Evolutionary conservation across 257 asterid species (phyloP), one percentile per base, ranked within the genome.

Genomic region (Coffea canephora): DNA sequence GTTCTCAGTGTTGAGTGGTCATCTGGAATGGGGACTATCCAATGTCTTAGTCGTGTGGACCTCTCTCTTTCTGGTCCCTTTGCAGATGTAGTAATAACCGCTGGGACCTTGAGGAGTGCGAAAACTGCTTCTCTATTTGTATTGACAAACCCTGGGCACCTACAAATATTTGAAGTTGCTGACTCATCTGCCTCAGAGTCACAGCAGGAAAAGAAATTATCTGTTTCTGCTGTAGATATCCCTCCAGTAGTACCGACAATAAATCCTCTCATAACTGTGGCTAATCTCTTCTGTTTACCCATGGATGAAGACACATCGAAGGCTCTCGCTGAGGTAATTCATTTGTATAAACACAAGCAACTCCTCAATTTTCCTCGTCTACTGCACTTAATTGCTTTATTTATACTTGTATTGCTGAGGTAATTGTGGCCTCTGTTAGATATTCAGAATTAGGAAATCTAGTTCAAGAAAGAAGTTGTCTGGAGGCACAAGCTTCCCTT

Each of bases 1-100:
- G 90, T 94, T 84, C 91, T 94, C 77, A 82, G 84, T 71, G 89
- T 94, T 80, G 96, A 90, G 84, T 92, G 96, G 97, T 87, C 94
- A 75, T 83, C 97, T 84, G 93, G 96, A 78, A 86, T 80, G 87
- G 93, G 92, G 88, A 86, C 92, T 77, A 82, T 94, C 81, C 87
- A 78, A 84, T 92, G 97, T 84, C 82, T 77, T 76, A 86, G 87
- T 83, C 97, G 97, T 78, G 83, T 83, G 80, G 97, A 90, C 84
- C 90, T 94, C 84, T 84, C 90, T 80, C 93, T 94, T 71, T 70
- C 88, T 79, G 97, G 97, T 76, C 89, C 97, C 49, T 94, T 94
- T 83, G 92, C 97, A 45, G 98, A 94, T 87, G 87, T 92, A 79
- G 79, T 88, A 83, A 89, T 91, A 82, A 82, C 89, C 76, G 83